Percentiles rank a stretch among this genome's conserved stretches.
Evolutionary conservation across 1,139 yeast species (phyloP).

Genomic region (Saccharomycopsis phalli): DNA sequence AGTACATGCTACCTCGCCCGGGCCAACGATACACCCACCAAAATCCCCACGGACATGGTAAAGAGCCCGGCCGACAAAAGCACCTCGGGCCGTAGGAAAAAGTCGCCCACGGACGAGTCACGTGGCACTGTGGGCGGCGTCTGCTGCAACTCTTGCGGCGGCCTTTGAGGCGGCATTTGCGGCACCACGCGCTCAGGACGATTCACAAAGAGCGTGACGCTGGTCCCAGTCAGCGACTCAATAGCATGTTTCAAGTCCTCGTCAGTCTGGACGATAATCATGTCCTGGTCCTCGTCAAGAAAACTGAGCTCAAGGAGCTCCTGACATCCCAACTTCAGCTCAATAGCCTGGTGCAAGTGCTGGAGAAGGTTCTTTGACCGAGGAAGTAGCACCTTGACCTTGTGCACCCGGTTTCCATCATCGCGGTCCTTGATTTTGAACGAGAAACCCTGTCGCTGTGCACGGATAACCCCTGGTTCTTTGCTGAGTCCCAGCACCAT

Average conservation of each 20-base stretch:
- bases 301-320: slow-evolving; percentile 26
- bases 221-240: slow-evolving; percentile 16
- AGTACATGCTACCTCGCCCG: slow-evolving; percentile 10
- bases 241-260: slow-evolving; percentile 29
- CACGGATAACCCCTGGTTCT: slow-evolving; percentile 18
- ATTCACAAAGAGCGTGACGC: not conserved
- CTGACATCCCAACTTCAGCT: slow-evolving; percentile 23
- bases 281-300: slow-evolving; percentile 29
- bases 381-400: slow-evolving; percentile 24
- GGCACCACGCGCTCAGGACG: not conserved
- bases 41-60: slow-evolving; percentile 17
- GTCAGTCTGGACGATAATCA: slow-evolving; percentile 26
- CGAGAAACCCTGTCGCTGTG: slow-evolving; percentile 19
- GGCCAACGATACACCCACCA: slow-evolving; percentile 13
- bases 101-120: not conserved
- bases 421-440: slow-evolving; percentile 19
- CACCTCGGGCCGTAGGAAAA: slow-evolving; percentile 16
- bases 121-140: no score
- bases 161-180: not conserved
- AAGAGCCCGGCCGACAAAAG: slow-evolving; percentile 17
- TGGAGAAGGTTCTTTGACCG: slow-evolving; percentile 21
- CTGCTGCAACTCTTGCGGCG: not conserved
- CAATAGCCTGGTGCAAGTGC: slow-evolving; percentile 25
- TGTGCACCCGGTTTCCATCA: slow-evolving; percentile 20
- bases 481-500: slow-evolving; percentile 13